Percentiles rank a stretch among this genome's conserved stretches.
These are phyloP conservation scores for Grosmannia serpens DNA, from an alignment of 2,329 filamentous ascomycete species.

Conservation along the genomic window DNA sequence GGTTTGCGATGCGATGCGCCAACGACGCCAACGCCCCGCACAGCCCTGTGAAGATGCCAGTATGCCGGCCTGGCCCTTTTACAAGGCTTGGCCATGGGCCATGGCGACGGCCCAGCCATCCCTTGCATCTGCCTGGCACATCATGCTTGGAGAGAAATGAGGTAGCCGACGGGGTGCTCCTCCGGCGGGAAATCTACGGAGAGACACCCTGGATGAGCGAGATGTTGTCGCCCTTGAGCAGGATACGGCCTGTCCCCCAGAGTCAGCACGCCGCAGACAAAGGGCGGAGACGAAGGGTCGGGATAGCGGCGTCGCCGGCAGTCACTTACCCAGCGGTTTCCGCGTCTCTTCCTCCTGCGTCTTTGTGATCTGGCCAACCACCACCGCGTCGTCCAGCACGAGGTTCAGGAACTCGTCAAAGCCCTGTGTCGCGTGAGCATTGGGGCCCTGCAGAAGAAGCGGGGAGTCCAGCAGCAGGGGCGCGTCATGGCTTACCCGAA, in stretches of 20 bases:
- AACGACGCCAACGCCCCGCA: no score
- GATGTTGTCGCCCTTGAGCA: constrained; percentile 82
- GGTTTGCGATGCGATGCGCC: no score
- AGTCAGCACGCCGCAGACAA: neutral
- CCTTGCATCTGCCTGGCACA: no score
- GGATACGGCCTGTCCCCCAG: constrained; percentile 54
- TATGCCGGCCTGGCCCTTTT: no score
- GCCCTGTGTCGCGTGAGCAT: constrained; percentile 43
- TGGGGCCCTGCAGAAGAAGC: neutral
- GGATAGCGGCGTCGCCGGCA: no score
- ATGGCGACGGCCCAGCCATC: no score
- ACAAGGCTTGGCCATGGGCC: no score
- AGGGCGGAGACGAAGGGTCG: no score
- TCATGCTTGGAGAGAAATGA: no score
- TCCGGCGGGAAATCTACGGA: neutral
- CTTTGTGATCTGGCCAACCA: constrained; percentile 79
- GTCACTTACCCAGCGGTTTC: constrained; percentile 58
- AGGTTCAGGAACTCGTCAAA: constrained; percentile 99
- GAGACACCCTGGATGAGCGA: constrained; percentile 56
- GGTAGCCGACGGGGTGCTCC: no score
- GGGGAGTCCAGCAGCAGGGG: neutral
- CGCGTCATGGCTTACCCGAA: constrained; percentile 48
- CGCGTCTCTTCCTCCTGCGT: constrained; percentile 63
- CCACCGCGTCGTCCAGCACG: constrained; percentile 80
- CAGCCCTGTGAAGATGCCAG: no score